Evolutionary conservation across 2,329 filamentous ascomycete species (phyloP).

Genomic region (Trichophyton rubrum): DNA sequence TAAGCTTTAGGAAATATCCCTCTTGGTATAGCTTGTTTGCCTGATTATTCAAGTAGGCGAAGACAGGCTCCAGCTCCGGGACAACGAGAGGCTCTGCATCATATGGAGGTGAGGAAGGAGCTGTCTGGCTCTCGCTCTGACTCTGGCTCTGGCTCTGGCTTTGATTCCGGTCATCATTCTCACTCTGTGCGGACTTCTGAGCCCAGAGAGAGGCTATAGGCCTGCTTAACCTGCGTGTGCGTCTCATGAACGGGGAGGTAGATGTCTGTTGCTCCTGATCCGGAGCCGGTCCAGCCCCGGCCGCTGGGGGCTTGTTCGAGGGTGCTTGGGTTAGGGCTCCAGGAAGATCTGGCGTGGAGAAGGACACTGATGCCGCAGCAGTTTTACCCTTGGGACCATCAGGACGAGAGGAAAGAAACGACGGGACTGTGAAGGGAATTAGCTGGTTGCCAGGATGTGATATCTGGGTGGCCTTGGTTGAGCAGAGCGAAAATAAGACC

Average conservation of each 20-base stretch:
- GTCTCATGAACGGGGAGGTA: background rate
- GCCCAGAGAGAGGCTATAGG: background rate
- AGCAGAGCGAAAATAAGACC: background rate
- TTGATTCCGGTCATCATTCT: background rate
- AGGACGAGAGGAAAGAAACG: slow-evolving; percentile 10
- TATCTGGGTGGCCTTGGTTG: background rate
- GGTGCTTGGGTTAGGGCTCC: background rate
- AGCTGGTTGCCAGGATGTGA: background rate
- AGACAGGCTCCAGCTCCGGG: slow-evolving; percentile 87
- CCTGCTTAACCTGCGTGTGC: background rate
- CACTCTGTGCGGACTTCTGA: background rate
- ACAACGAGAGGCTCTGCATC: background rate
- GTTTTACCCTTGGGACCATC: slow-evolving; percentile 8
- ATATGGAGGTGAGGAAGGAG: background rate
- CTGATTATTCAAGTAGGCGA: slow-evolving; percentile 86
- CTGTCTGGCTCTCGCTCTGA: background rate
- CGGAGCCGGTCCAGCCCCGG: slow-evolving; percentile 4
- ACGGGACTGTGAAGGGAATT: slow-evolving; percentile 6
- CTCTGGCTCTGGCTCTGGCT: background rate
- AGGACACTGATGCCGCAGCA: background rate
- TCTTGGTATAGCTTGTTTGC: slow-evolving; percentile 95
- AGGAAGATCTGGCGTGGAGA: slow-evolving; percentile 7
- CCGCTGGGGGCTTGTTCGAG: background rate
- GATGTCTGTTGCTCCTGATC: background rate
- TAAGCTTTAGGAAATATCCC: slow-evolving; percentile 92